Conservation (phyloP, 371 early-diverging fungal species). For the Mortierella sp. region DNA sequence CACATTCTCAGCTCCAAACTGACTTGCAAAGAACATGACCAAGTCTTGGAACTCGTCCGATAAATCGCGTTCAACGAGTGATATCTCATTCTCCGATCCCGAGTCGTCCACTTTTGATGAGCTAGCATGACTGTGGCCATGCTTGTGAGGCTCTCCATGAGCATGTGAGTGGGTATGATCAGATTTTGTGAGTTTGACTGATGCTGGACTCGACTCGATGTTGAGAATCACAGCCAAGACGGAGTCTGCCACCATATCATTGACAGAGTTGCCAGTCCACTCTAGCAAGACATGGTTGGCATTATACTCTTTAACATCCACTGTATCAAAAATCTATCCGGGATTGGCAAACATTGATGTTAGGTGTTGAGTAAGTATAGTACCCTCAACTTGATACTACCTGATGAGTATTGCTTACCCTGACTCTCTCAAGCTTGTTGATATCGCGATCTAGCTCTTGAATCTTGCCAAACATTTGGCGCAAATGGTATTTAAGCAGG, state of each 20-base stretch:
- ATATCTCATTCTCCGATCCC: neutral
- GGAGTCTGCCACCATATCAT: slow-evolving; percentile 97
- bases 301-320: slow-evolving; percentile 75
- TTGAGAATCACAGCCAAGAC: slow-evolving; percentile 88
- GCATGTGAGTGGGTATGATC: slow-evolving; percentile 50
- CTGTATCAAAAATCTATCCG: slow-evolving; percentile 77
- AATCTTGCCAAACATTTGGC: slow-evolving; percentile 91
- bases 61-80: slow-evolving; percentile 32
- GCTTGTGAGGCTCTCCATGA: slow-evolving; percentile 37
- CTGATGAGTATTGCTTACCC: slow-evolving; percentile 16
- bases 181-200: slow-evolving; percentile 79
- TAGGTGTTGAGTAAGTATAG: neutral
- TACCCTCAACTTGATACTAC: neutral
- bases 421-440: slow-evolving; percentile 42
- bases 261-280: slow-evolving; percentile 93
- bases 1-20: slow-evolving; percentile 53
- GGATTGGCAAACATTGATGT: neutral
- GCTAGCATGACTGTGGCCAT: neutral
- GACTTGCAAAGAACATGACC: slow-evolving; percentile 52
- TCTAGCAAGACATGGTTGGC: slow-evolving; percentile 80
- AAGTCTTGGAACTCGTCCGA: slow-evolving; percentile 51
- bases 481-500: slow-evolving; percentile 89
- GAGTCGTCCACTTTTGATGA: neutral
- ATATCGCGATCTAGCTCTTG: slow-evolving; percentile 54
- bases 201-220: slow-evolving; percentile 90